Evolutionary conservation across 352 stramenopile species (phyloP).

Genomic region (Phytophthora citricola): DNA sequence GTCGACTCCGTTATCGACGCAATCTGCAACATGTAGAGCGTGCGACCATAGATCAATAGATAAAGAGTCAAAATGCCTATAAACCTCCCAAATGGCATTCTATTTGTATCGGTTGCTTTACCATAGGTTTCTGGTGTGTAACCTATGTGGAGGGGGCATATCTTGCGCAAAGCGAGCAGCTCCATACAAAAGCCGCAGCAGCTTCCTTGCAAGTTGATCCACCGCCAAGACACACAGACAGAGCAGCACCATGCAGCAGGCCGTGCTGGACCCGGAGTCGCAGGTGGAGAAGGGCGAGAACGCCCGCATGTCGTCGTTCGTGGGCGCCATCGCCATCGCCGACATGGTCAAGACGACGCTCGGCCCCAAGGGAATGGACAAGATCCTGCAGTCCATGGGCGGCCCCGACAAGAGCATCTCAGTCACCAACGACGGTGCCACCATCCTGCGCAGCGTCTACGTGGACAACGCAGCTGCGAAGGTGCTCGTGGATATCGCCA

Average conservation of each 20-base stretch:
- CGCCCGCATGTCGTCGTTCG: constrained; percentile 98
- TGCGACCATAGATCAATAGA: not conserved
- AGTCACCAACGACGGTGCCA: constrained; percentile 99
- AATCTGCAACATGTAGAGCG: not conserved
- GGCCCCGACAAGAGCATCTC: constrained; percentile 89
- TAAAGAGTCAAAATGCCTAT: too few relatives aligned
- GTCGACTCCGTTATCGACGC: constrained; percentile 25
- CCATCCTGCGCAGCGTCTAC: constrained; percentile 97
- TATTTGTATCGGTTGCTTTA: not conserved
- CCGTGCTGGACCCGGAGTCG: constrained; percentile 80
- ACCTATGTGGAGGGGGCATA: constrained; percentile 29
- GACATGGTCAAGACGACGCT: constrained; percentile 99
- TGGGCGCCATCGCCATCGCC: constrained; percentile 99
- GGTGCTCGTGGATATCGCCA: constrained; percentile 98
- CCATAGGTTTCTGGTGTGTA: constrained; percentile 13
- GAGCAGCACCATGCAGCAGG: constrained; percentile 42
- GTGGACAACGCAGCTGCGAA: constrained; percentile 99
- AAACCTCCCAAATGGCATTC: too few relatives aligned
- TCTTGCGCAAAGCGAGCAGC: constrained; percentile 23
- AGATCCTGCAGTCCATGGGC: constrained; percentile 97
- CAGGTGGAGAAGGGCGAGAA: constrained; percentile 96
- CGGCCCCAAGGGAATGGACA: constrained; percentile 99
- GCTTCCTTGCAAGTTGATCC: not conserved
- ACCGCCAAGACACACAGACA: not conserved
- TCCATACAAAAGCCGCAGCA: constrained; percentile 26